These are phyloP conservation scores for Venturia effusa DNA, from an alignment of 2,329 filamentous ascomycete genomes.

Conservation along the genomic window DNA sequence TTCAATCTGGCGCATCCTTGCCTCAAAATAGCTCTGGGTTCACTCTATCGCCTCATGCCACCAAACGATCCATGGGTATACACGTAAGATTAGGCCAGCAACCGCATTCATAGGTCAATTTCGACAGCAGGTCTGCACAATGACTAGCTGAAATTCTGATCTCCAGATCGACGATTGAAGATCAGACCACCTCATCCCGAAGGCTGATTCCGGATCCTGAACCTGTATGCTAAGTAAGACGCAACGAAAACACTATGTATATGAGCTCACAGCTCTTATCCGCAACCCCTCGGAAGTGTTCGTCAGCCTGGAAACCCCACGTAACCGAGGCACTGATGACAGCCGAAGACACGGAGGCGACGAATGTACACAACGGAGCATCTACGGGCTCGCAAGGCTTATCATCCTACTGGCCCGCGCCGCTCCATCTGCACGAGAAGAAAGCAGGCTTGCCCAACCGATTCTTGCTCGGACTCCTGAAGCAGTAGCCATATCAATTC, in stretches of 20 bases:
- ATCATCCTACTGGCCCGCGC: background rate
- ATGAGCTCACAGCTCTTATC: background rate
- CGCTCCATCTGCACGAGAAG: background rate
- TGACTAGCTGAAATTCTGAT: background rate
- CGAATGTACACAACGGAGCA: background rate
- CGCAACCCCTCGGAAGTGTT: background rate
- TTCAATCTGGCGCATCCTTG: background rate
- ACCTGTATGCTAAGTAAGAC: background rate
- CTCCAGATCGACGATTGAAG: background rate
- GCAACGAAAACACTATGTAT: too few relatives aligned
- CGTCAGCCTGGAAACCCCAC: background rate
- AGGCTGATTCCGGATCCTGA: background rate
- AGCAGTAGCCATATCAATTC: too few relatives aligned
- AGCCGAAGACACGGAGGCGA: background rate
- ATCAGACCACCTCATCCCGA: slow-evolving; percentile 1
- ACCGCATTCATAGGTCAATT: background rate
- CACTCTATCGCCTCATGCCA: background rate
- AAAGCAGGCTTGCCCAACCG: slow-evolving; percentile 3
- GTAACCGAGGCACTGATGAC: background rate
- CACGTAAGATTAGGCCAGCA: background rate
- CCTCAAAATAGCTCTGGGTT: background rate
- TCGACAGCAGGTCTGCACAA: background rate
- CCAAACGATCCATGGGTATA: background rate
- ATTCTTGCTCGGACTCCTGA: too few relatives aligned
- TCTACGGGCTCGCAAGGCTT: background rate